Evolutionary conservation across 148 eudicot species (phyloP).

Genomic region (Rhododendron henanense): DNA sequence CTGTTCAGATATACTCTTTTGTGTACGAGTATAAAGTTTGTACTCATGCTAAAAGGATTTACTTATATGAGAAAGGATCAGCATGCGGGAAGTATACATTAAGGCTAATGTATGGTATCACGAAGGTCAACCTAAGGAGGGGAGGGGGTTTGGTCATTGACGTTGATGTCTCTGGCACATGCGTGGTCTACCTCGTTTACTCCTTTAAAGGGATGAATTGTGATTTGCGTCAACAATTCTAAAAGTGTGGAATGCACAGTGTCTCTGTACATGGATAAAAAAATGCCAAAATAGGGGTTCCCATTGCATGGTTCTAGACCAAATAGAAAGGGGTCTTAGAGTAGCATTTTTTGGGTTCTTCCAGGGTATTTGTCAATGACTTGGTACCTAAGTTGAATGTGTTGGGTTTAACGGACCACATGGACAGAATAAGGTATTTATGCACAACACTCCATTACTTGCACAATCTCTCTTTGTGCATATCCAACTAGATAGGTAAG

Average conservation of each 20-base stretch:
- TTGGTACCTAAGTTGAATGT: neutral
- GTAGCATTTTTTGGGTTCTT: neutral
- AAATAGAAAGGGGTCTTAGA: neutral
- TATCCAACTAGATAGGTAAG: neutral
- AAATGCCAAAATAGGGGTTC: neutral
- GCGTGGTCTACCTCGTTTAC: neutral
- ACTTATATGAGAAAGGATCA: neutral
- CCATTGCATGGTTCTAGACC: neutral
- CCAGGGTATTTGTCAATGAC: neutral
- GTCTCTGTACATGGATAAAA: neutral
- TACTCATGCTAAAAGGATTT: neutral
- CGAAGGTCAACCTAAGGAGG: neutral
- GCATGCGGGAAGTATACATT: neutral
- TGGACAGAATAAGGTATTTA: neutral
- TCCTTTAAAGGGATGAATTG: neutral
- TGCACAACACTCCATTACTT: neutral
- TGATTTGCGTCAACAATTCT: conserved; percentile 1
- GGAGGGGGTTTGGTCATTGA: neutral
- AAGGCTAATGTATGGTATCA: neutral
- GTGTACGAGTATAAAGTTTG: neutral
- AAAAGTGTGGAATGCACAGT: neutral
- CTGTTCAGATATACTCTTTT: neutral
- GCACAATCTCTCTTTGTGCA: neutral
- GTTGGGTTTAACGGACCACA: neutral
- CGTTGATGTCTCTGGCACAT: neutral